Base-by-base conservation (phyloP, 1,139 yeast species). In the Pichia sp. region DNA sequence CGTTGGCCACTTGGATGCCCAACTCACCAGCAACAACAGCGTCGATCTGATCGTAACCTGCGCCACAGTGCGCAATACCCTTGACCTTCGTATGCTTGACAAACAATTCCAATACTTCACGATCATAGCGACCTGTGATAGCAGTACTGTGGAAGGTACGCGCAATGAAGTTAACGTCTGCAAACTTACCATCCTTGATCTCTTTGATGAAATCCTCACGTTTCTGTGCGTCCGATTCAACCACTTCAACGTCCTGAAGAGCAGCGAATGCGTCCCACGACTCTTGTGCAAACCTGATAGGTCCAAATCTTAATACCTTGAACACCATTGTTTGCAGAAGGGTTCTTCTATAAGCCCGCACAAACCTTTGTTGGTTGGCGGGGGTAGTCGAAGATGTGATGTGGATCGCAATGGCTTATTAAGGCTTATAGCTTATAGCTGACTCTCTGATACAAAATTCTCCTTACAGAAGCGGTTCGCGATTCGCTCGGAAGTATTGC, bases 1-100 rank as follows among this genome's bases (percentile, higher is more conserved):
- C 80, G 53, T 84, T 79, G 8, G 88, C 74, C 9, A 83, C 64
- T 56, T 78, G 85, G 36, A 84, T 75, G 13, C 64, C 63, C 16
- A 52, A 41, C 11, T 48, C 60, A 13, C 70, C 66, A 46, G 71
- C 68, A 27, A 72, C 72, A 25, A 59, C 66, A 3, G 75, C 73
- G 49, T 79, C 86, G 31, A 80, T 65, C 58, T 80, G 87, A 56
- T 91, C 97, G 58, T 91, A 91, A 4, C 98, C 97, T 1, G 97
- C 97, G 38, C 96, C 96, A 48, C 74, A 69, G 59, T 86, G 94
- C 48, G 83, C 69, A 16, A 91, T 67, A 12, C 76, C 69, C 49
- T 74, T 72, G 22, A 87, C 69, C 1, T 77, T 54, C 1, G 64
- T 45, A 32, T 44, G 25, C 20, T 32, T 26, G 2, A 94, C 94